phyloP scores from a whole-genome alignment of 139 green algal species.

The Coelastrella sp. region DNA sequence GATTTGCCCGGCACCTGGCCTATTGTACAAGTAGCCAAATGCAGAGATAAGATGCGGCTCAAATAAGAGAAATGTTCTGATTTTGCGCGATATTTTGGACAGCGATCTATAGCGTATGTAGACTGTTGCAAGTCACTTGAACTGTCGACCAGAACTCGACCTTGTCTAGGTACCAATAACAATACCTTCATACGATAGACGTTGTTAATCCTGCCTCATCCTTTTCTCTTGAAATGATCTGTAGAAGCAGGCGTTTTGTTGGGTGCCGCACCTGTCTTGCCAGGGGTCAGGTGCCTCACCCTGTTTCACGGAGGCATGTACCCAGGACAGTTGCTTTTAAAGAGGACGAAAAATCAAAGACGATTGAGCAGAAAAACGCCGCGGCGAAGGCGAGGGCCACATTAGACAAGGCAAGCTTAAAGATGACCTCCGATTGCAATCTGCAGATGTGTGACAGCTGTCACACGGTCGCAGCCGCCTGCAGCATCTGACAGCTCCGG shows the following conservation, averaged over 20 bases:
- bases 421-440: background rate
- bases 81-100: no score
- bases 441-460: no score
- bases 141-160: no score
- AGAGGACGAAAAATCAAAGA: background rate
- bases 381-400: background rate
- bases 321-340: slow-evolving; percentile 13
- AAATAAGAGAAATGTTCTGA: no score
- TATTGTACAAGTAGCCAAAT: no score
- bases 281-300: background rate
- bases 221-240: background rate
- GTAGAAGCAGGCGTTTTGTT: background rate
- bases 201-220: no score
- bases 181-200: no score
- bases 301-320: background rate
- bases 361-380: background rate
- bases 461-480: background rate
- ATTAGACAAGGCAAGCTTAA: background rate
- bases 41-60: no score
- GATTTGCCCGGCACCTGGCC: no score
- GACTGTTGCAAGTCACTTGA: no score
- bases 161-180: no score
- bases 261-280: background rate
- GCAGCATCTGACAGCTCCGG: background rate
- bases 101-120: no score